phyloP scores from a whole-genome alignment of 1,139 yeast species.

The Wickerhamomyces sp. region DNA sequence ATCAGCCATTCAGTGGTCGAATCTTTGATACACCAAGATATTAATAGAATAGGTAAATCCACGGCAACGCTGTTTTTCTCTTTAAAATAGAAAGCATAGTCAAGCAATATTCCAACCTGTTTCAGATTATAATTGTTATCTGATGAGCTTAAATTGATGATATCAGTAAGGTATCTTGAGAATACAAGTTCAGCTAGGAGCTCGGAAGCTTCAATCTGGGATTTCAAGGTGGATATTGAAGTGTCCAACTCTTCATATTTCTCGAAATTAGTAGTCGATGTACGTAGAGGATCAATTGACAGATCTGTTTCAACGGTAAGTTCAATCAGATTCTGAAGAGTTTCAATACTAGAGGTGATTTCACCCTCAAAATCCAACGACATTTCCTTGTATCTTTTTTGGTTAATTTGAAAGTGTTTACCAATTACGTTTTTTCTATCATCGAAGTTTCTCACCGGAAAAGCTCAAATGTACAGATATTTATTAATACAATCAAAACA shows the following conservation, averaged over 20 bases:
- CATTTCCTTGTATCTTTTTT: too few species aligned
- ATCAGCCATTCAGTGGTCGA: conserved; percentile 14
- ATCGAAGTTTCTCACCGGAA: too few species aligned
- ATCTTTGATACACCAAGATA: conserved; percentile 8
- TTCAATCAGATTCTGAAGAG: not conserved
- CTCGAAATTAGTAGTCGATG: not conserved
- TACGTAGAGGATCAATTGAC: not conserved
- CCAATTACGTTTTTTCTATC: too few species aligned
- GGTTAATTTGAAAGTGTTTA: too few species aligned
- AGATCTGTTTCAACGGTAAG: not conserved
- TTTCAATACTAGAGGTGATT: not conserved
- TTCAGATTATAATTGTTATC: conserved; percentile 12
- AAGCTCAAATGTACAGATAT: too few species aligned
- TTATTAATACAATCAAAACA: too few species aligned
- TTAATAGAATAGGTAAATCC: conserved; percentile 13
- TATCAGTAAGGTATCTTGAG: conserved; percentile 6
- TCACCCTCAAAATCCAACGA: not conserved
- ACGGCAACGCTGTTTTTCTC: conserved; percentile 4
- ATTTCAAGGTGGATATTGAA: not conserved
- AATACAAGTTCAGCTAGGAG: conserved; percentile 10
- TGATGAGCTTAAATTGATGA: conserved; percentile 9
- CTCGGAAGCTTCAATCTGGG: not conserved
- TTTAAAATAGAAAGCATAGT: conserved; percentile 13
- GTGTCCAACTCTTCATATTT: not conserved
- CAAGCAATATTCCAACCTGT: conserved; percentile 15